Evolutionary conservation across 768 basidiomycete species (phyloP), one percentile per base, ranked within the genome.

Genomic region (Udeniomyces megalosporus): DNA sequence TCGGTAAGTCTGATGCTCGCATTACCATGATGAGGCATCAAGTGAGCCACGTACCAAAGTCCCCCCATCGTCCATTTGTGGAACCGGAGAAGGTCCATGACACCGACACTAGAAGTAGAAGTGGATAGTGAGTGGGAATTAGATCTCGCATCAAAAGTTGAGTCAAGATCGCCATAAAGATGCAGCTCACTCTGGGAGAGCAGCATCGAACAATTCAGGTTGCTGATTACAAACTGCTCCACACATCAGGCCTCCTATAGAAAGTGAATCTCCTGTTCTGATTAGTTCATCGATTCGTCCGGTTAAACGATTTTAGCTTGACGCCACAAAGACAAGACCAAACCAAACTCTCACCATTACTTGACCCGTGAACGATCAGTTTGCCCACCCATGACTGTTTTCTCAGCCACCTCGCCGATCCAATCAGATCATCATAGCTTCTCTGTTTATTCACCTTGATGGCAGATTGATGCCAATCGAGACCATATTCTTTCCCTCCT

Each of bases 151-250:
- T n/a, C n/a, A 15, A 48, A 28, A 12, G 5, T 17, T 20, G 32
- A 45, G 15, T 17, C 17, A 28, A n/a, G 29, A 55, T n/a, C n/a
- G n/a, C n/a, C n/a, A n/a, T n/a, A n/a, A n/a, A n/a, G n/a, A n/a
- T n/a, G n/a, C n/a, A n/a, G n/a, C 61, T n/a, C 55, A 62, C 61
- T 64, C 62, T 0, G 62, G 56, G 3, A 64, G 44, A n/a, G 62
- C 56, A 31, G 62, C 62, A 11, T 53, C 49, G 22, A 58, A 24
- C 17, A 64, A 42, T 15, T 64, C 62, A 2, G 62, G 62, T 3
- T 2, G n/a, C n/a, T 64, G 62, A 17, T 64, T 64, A 38, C 35
- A 47, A 0, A 58, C 62, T 3, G 49, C 62, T n/a, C 62, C 56
- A 22, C 62, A 64, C 0, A 64, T 48, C 1, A 64, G 56, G 6